phyloP scores from a whole-genome alignment of 2,329 filamentous ascomycete species.

The Fusarium odoratissimum region DNA sequence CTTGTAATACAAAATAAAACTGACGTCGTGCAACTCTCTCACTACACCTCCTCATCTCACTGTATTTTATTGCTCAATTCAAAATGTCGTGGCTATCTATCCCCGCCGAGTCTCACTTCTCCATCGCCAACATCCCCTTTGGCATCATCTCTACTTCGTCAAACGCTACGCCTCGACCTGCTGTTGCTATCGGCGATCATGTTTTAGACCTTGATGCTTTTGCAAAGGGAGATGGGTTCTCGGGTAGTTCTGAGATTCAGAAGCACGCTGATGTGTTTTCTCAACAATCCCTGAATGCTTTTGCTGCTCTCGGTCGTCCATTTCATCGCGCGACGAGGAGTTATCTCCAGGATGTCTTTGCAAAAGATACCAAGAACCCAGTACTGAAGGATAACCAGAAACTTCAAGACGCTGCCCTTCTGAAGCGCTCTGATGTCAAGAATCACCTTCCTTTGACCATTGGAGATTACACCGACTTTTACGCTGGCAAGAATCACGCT shows the following conservation, averaged over 20 bases:
- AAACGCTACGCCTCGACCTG: conserved; percentile 69
- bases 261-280: conserved; percentile 45
- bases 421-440: conserved; percentile 59
- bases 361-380: conserved; percentile 61
- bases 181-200: conserved; percentile 78
- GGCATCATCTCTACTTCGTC: conserved; percentile 78
- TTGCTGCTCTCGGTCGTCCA: conserved; percentile 68
- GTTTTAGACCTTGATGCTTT: conserved; percentile 77
- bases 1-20: conserved; percentile 15
- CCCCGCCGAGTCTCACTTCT: conserved; percentile 48
- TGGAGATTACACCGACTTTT: conserved; percentile 89
- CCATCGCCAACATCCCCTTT: conserved; percentile 84
- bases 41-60: neutral
- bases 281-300: conserved; percentile 47
- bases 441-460: conserved; percentile 81
- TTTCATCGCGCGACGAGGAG: conserved; percentile 76
- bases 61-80: neutral
- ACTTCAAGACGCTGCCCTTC: conserved; percentile 46
- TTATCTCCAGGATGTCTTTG: conserved; percentile 72
- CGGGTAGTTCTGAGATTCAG: conserved; percentile 39
- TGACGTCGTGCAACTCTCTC: neutral
- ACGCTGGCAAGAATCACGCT: conserved; percentile 82
- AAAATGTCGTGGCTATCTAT: conserved; percentile 49
- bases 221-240: conserved; percentile 57
- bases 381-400: conserved; percentile 52